phyloP scores from a whole-genome alignment of 2,329 filamentous ascomycete genomes.

The Xylaria sp. region DNA sequence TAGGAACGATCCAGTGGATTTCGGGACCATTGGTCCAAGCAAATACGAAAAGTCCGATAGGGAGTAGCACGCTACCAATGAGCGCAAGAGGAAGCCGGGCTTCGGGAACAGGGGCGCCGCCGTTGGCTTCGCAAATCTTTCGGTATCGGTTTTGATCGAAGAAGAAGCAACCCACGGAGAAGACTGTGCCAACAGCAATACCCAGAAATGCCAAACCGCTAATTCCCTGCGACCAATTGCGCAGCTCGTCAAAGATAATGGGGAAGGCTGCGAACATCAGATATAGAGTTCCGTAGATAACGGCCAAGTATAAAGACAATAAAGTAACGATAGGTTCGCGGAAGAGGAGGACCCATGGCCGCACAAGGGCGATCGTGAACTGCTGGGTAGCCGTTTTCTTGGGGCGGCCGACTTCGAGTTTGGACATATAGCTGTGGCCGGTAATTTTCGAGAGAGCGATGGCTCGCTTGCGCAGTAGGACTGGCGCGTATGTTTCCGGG shows the following conservation, averaged over 20 bases:
- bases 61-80: constrained; percentile 70
- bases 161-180: constrained; percentile 65
- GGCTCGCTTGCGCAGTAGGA: constrained; percentile 65
- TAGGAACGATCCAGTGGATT: constrained; percentile 64
- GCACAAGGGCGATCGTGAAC: constrained; percentile 66
- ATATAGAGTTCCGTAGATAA: constrained; percentile 67
- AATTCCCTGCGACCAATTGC: constrained; percentile 68
- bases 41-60: constrained; percentile 74
- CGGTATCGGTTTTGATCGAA: constrained; percentile 66
- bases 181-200: constrained; percentile 72
- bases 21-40: constrained; percentile 70
- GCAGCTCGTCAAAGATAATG: constrained; percentile 71
- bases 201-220: constrained; percentile 75
- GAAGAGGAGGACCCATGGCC: constrained; percentile 77
- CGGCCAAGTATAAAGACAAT: constrained; percentile 73
- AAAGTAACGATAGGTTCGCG: constrained; percentile 75
- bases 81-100: constrained; percentile 70
- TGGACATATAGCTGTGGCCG: constrained; percentile 66
- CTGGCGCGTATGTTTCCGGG: constrained; percentile 70
- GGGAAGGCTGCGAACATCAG: constrained; percentile 70
- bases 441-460: constrained; percentile 61
- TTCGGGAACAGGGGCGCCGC: constrained; percentile 71
- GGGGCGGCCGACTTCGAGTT: constrained; percentile 57
- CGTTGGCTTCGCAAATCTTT: constrained; percentile 54
- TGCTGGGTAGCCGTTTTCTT: constrained; percentile 59